A percentile compares a stretch with the other conserved stretches of the same genome.
phyloP scores from a whole-genome alignment of 257 asterid species.

The Linderniella brevidens region DNA sequence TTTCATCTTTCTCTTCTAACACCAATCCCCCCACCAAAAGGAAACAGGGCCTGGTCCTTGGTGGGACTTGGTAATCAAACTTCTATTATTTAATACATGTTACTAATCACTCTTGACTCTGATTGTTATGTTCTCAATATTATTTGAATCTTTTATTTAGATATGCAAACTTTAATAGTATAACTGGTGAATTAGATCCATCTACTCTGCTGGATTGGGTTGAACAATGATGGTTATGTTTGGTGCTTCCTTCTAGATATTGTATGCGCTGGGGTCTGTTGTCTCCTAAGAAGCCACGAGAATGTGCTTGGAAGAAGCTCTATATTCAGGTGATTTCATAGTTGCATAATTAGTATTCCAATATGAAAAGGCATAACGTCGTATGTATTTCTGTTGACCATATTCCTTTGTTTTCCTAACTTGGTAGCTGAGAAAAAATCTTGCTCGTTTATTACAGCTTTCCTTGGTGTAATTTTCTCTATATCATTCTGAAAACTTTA shows the following conservation, averaged over 20 bases:
- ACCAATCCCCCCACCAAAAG: not conserved
- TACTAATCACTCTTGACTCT: too few species aligned
- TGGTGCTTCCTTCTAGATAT: constrained; percentile 24
- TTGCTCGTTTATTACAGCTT: too few species aligned
- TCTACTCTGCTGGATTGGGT: not conserved
- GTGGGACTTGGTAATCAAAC: constrained; percentile 1
- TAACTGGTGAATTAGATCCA: not conserved
- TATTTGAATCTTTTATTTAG: too few species aligned
- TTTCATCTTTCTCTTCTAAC: not conserved
- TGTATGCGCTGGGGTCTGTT: constrained; percentile 84
- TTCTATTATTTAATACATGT: not conserved
- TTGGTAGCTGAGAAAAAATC: too few species aligned
- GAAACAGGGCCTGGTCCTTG: not conserved
- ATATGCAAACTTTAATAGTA: too few species aligned
- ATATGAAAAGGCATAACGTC: too few species aligned
- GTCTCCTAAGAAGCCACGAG: constrained; percentile 63
- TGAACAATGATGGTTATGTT: constrained; percentile 4
- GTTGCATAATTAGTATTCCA: not conserved
- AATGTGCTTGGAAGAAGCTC: constrained; percentile 83
- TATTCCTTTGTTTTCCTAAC: too few species aligned
- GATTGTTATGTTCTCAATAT: too few species aligned
- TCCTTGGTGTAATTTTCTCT: too few species aligned
- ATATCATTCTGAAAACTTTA: too few species aligned
- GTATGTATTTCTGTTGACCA: too few species aligned
- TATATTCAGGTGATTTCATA: constrained; percentile 22